Evolutionary conservation across 1,139 yeast genomes (phyloP).

Genomic region (Eremothecium coryli): DNA sequence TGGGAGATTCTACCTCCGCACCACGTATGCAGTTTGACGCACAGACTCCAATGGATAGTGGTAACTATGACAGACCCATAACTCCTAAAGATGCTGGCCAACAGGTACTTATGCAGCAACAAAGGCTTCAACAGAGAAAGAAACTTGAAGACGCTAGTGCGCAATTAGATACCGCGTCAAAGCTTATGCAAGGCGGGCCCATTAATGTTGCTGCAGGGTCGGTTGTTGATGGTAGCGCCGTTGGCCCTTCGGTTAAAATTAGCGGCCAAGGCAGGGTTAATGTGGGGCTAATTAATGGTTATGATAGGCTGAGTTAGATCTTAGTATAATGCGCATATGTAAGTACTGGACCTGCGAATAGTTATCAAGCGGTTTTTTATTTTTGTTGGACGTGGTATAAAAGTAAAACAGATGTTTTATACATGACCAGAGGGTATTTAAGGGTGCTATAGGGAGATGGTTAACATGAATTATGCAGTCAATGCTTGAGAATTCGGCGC

Average conservation of each 20-base stretch:
- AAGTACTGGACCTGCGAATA: no score
- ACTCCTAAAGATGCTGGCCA: conserved; percentile 28
- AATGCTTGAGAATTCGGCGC: no score
- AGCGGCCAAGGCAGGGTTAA: conserved; percentile 19
- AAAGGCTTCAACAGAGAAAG: conserved; percentile 20
- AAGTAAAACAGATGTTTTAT: no score
- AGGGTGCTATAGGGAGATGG: no score
- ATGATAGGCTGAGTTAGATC: conserved; percentile 19
- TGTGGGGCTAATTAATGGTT: conserved; percentile 16
- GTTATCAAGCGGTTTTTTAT: no score
- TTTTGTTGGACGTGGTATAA: no score
- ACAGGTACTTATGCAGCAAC: conserved; percentile 32
- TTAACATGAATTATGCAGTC: no score
- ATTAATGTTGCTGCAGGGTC: conserved; percentile 10
- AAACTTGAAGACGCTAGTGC: conserved; percentile 27
- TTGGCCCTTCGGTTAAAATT: conserved; percentile 13
- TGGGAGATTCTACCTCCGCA: background rate
- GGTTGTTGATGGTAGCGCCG: conserved; percentile 9
- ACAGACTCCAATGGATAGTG: conserved; percentile 6
- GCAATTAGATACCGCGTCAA: conserved; percentile 25
- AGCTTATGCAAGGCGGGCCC: conserved; percentile 20
- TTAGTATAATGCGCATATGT: background rate
- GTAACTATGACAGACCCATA: conserved; percentile 9
- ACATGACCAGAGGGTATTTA: no score
- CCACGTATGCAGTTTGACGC: conserved; percentile 6